These are phyloP conservation scores for Colletotrichum aenigma DNA, from an alignment of 2,329 filamentous ascomycete genomes.

Conservation along the genomic window DNA sequence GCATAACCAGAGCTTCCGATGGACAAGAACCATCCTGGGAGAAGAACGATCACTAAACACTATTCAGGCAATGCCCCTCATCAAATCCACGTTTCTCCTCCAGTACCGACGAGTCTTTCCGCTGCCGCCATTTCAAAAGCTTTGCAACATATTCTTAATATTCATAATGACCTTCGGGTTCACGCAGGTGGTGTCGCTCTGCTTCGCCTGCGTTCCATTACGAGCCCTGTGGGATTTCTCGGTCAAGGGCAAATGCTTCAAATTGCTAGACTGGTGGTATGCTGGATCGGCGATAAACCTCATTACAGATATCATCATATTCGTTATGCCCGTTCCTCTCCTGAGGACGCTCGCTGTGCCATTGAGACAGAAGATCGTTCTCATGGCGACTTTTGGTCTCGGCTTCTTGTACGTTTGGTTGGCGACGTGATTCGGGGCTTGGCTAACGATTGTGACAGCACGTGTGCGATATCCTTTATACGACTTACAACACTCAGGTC, in stretches of 20 bases:
- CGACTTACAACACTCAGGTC: constrained; percentile 33
- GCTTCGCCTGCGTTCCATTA: constrained; percentile 30
- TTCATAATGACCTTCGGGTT: constrained; percentile 31
- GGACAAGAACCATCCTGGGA: neutral
- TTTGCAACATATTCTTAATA: constrained; percentile 26
- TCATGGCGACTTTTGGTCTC: constrained; percentile 25
- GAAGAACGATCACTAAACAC: neutral
- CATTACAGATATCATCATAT: constrained; percentile 27
- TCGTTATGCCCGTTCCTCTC: constrained; percentile 27
- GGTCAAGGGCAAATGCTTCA: constrained; percentile 26
- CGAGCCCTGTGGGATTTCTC: constrained; percentile 27
- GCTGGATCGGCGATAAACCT: constrained; percentile 30
- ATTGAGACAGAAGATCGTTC: constrained; percentile 22
- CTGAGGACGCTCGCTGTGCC: constrained; percentile 23
- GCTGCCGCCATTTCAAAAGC: constrained; percentile 22
- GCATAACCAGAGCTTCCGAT: rapidly evolving
- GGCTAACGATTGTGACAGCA: constrained; percentile 2
- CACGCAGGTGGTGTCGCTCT: constrained; percentile 28
- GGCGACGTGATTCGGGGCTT: too few relatives aligned
- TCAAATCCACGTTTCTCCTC: constrained; percentile 39
- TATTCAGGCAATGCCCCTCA: neutral
- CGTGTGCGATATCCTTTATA: constrained; percentile 29
- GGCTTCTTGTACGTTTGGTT: constrained; percentile 27
- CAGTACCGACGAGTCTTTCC: constrained; percentile 42
- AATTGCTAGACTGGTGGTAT: constrained; percentile 28